These are phyloP conservation scores for Trichoderma gamsii DNA, from an alignment of 495 filamentous ascomycete genomes.

Conservation along the genomic window DNA sequence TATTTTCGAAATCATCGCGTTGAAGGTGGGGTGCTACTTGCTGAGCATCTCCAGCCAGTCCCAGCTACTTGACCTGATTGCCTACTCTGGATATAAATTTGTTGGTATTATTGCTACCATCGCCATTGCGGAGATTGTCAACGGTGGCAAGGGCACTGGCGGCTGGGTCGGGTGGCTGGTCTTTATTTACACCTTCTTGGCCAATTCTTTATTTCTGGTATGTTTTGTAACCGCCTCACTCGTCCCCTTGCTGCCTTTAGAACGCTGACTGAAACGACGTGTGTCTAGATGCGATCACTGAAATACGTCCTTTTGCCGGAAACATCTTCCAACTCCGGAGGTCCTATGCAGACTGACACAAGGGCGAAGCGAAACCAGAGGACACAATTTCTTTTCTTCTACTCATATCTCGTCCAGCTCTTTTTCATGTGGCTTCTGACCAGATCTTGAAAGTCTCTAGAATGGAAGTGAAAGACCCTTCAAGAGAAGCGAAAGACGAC, in stretches of 20 bases:
- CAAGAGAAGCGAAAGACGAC: neutral
- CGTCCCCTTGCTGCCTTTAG: neutral
- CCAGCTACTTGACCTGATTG: slow-evolving; percentile 86
- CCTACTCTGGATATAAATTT: slow-evolving; percentile 98
- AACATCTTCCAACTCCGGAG: slow-evolving; percentile 57
- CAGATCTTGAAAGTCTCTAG: slow-evolving; percentile 25
- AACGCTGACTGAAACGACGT: neutral
- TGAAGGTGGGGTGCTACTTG: slow-evolving; percentile 91
- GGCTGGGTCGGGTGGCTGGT: slow-evolving; percentile 84
- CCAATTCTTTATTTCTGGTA: slow-evolving; percentile 95
- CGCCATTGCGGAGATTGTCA: slow-evolving; percentile 67
- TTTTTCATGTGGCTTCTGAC: slow-evolving; percentile 91
- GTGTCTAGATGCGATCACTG: slow-evolving; percentile 73
- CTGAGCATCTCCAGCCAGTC: slow-evolving; percentile 80
- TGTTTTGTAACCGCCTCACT: slow-evolving; percentile 23
- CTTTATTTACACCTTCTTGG: slow-evolving; percentile 83
- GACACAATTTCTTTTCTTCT: slow-evolving; percentile 92
- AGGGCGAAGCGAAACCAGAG: slow-evolving; percentile 80
- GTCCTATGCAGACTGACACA: slow-evolving; percentile 59
- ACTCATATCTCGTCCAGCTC: slow-evolving; percentile 89
- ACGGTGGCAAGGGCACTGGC: slow-evolving; percentile 68
- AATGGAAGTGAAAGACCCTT: neutral
- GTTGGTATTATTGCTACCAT: slow-evolving; percentile 90
- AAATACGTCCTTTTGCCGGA: slow-evolving; percentile 95
- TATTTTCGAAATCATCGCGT: slow-evolving; percentile 73